Evolutionary conservation across 1,284 basidiomycete genomes (phyloP), one percentile per base, ranked within the genome.

Genomic region (Vanrija sp.): DNA sequence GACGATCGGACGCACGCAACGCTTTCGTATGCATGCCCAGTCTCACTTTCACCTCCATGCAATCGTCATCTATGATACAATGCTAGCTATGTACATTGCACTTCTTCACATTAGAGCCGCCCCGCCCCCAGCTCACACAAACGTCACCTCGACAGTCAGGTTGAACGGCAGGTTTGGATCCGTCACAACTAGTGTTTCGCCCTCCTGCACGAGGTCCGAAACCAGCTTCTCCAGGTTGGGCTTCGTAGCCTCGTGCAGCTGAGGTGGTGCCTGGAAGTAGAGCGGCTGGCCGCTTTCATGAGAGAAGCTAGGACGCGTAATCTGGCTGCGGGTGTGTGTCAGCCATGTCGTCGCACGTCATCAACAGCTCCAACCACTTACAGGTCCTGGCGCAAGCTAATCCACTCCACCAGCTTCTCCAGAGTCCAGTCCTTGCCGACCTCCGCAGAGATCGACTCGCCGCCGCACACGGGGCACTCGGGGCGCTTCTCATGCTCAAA

Each of bases 401-500:
- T 78, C 77, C 85, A 83, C 51, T 97, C 91, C 51, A 97, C 88
- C 44, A 98, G 78, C 47, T 83, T 78, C 62, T 94, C 88, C 20
- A 98, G 83, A 2, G 87, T 91, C 79, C 83, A 82, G 9, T 88
- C 86, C 25, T 78, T 78, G 49, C 78, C 82, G 55, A 94, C 81
- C 3, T 81, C 75, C 39, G 91, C 78, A 46, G 88, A 84, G 31
- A 91, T 76, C 0, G 87, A 79, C 72, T 96, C 89, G 31, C 93
- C 93, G 4, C 96, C 96, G 69, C 96, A 99, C 4, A 98, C 96
- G 2, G 95, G 95, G 73, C 96, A 99, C 66, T 98, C 92, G 1
- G 84, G 81, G 41, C 92, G 86, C 69, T 86, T 86, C 76, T 97
- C 90, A 71, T 96, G 89, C 76, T 97, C 86, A 67, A 98, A 99